Conservation (phyloP, 306 rosid species). For the Prunus mongolica region DNA sequence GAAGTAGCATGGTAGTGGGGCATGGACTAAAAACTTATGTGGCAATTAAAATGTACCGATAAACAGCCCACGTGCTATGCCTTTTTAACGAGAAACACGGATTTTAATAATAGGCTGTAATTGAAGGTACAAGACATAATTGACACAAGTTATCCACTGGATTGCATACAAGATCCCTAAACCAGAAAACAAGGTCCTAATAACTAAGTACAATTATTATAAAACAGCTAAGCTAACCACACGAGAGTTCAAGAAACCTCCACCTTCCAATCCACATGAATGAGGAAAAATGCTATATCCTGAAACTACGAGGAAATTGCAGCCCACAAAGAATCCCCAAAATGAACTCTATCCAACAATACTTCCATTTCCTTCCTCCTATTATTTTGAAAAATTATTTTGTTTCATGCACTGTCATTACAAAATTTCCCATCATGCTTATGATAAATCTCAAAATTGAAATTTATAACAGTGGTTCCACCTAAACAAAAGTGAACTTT, state of each 20-base stretch:
- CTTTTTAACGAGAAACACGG: not conserved
- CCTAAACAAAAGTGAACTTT: not conserved
- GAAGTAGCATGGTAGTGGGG: not conserved
- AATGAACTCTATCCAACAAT: not conserved
- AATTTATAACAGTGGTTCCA: not conserved
- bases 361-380: not conserved
- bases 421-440: not conserved
- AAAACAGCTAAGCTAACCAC: not conserved
- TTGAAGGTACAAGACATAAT: not conserved
- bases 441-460: not conserved
- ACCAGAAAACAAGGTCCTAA: not conserved
- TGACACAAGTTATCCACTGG: not conserved
- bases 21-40: not conserved
- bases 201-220: not conserved
- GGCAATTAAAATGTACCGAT: not conserved
- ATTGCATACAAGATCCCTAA: not conserved
- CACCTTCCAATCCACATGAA: not conserved
- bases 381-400: not conserved
- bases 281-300: not conserved
- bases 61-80: not conserved
- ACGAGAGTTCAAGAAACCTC: not conserved
- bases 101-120: not conserved
- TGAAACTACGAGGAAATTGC: not conserved
- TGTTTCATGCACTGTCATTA: not conserved
- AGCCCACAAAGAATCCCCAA: not conserved